Evolutionary conservation across 2,329 filamentous ascomycete species (phyloP).

Genomic region (Claviceps maximensis): DNA sequence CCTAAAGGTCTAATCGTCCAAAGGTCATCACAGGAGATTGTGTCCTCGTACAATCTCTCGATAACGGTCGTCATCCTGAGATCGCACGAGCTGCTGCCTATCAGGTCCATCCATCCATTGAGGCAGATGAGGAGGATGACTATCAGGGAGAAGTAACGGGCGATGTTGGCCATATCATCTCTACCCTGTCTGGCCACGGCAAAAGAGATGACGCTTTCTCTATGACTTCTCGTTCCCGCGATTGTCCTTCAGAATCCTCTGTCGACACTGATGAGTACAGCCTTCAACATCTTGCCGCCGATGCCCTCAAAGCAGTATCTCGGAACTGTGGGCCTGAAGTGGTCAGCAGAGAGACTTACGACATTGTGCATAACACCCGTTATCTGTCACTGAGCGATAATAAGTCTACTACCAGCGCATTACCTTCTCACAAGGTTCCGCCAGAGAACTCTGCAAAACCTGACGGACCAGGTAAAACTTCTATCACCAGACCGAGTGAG

Average conservation of each 20-base stretch:
- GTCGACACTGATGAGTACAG: conserved; percentile 7
- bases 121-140: conserved; percentile 23
- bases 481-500: conserved; percentile 8
- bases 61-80: conserved; percentile 49
- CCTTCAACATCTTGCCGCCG: conserved; percentile 20
- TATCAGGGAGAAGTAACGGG: conserved; percentile 15
- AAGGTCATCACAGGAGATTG: conserved; percentile 50
- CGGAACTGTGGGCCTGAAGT: conserved; percentile 7
- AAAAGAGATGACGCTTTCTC: background rate
- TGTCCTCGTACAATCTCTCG: conserved; percentile 53
- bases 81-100: conserved; percentile 45
- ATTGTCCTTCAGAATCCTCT: background rate
- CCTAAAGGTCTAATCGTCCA: conserved; percentile 37
- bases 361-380: conserved; percentile 18
- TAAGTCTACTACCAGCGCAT: conserved; percentile 7
- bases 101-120: conserved; percentile 35
- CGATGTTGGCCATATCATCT: conserved; percentile 11
- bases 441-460: conserved; percentile 4
- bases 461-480: conserved; percentile 11
- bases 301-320: conserved; percentile 18
- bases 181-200: background rate
- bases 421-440: conserved; percentile 4
- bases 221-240: background rate
- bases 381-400: conserved; percentile 24
- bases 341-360: conserved; percentile 11